Evolutionary conservation across 352 stramenopile species (phyloP), one percentile per base, ranked within the genome.

Genomic region (Phytophthora fragariaefolia): DNA sequence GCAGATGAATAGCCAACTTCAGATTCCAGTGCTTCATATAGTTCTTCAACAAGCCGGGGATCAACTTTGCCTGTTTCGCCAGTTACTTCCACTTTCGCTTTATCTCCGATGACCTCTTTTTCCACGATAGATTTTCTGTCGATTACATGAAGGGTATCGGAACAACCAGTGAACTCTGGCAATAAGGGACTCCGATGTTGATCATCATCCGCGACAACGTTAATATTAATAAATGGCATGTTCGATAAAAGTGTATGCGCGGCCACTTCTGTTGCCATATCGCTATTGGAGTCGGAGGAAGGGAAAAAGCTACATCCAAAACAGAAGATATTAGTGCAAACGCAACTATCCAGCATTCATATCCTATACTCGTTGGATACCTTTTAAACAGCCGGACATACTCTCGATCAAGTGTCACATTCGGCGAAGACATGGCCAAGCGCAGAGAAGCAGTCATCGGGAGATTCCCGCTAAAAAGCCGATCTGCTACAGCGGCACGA

Each of bases 361-460:
- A n/a, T n/a, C n/a, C 30, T 23, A 57, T 6, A 52, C 24, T 36
- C 6, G 20, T 10, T 27, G 1, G 38, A 36, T 74, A 87, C 76
- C 76, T 87, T 72, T 73, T 81, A 57, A 82, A 80, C 50, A 87
- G 62, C 13, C 72, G 79, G n/a, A 76, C 2, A 57, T 84, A 66
- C 13, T 77, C 66, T 23, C 40, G 50, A 47, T 69, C 67, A 10
- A 71, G 66, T 48, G 60, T 43, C n/a, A 65, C 30, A 20, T 66
- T 27, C 3, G 62, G 43, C 2, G 40, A 63, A 38, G 49, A 24
- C 59, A 82, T 71, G 26, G 66, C 55, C 49, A 38, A 58, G 52
- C 62, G 43, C 55, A 89, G 15, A 23, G 66, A 52, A 20, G 63
- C 43, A n/a, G 56, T 49, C 23, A 87, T 74, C 7, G 55, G 27